These are phyloP conservation scores for Aspergillus unguis DNA, from an alignment of 2,329 filamentous ascomycete genomes.

Conservation along the genomic window DNA sequence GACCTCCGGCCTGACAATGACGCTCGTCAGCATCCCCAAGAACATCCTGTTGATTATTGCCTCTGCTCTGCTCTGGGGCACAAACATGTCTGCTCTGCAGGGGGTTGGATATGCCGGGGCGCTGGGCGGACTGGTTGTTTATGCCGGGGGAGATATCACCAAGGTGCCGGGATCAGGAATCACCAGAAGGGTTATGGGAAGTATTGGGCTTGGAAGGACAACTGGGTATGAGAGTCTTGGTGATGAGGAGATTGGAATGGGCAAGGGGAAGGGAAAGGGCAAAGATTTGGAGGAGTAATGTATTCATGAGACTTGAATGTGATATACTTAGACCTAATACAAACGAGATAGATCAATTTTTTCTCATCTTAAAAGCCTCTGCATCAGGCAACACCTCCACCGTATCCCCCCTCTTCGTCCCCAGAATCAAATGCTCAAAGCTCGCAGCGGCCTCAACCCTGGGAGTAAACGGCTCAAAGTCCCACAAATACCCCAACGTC, in stretches of 20 bases:
- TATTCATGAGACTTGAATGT: too few species aligned
- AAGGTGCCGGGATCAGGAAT: too few species aligned
- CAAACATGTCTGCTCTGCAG: conserved; percentile 28
- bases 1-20: conserved; percentile 77
- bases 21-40: conserved; percentile 77
- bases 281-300: too few species aligned
- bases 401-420: conserved; percentile 20
- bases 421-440: conserved; percentile 30
- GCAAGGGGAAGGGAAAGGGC: too few species aligned
- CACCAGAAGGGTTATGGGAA: too few species aligned
- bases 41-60: conserved; percentile 73
- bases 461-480: conserved; percentile 32
- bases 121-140: conserved; percentile 59
- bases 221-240: too few species aligned
- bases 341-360: not conserved
- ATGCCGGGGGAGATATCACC: conserved; percentile 52
- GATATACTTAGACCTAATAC: not conserved
- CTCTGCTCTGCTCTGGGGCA: conserved; percentile 72
- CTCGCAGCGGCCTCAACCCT: conserved; percentile 27
- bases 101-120: conserved; percentile 65
- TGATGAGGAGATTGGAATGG: too few species aligned
- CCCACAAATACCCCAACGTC: conserved; percentile 35
- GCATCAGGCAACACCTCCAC: conserved; percentile 20
- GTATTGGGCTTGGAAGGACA: too few species aligned
- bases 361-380: conserved; percentile 9